A percentile compares a stretch with the other conserved stretches of the same genome.
These are phyloP conservation scores for Fusarium tjaetaba DNA, from an alignment of 2,329 filamentous ascomycete species.

Conservation along the genomic window DNA sequence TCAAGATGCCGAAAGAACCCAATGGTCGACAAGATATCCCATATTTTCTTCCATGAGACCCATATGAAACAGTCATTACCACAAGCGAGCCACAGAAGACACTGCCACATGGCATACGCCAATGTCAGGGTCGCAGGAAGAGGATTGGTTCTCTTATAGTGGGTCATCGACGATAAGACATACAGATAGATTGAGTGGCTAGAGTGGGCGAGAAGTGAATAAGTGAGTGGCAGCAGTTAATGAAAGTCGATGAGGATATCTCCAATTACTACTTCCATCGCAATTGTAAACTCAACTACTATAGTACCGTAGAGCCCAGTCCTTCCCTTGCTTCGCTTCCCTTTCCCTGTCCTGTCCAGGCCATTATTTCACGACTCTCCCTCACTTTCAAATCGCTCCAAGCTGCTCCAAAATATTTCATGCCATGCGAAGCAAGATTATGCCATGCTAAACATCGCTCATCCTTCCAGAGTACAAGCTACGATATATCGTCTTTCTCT, in stretches of 20 bases:
- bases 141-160: constrained; percentile 23
- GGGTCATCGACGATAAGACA: constrained; percentile 7
- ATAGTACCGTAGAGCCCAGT: constrained; percentile 3
- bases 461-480: constrained; percentile 45
- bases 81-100: constrained; percentile 7
- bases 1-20: neutral
- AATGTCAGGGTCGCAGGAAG: constrained; percentile 26
- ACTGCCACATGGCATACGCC: constrained; percentile 22
- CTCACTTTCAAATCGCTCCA: neutral
- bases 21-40: constrained; percentile 1
- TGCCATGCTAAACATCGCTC: constrained; percentile 33
- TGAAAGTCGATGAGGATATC: neutral
- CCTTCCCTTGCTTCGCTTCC: neutral
- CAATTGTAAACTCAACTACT: constrained; percentile 9
- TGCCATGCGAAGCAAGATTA: neutral
- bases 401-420: constrained; percentile 15
- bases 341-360: neutral
- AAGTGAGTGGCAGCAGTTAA: neutral
- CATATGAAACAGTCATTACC: constrained; percentile 22
- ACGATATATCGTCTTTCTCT: constrained; percentile 24
- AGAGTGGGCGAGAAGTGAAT: neutral
- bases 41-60: neutral
- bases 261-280: constrained; percentile 13
- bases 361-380: constrained; percentile 22
- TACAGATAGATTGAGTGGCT: neutral